These are phyloP conservation scores for Rhodomyrtus psidioides DNA, from an alignment of 441 rosid species.

Conservation along the genomic window DNA sequence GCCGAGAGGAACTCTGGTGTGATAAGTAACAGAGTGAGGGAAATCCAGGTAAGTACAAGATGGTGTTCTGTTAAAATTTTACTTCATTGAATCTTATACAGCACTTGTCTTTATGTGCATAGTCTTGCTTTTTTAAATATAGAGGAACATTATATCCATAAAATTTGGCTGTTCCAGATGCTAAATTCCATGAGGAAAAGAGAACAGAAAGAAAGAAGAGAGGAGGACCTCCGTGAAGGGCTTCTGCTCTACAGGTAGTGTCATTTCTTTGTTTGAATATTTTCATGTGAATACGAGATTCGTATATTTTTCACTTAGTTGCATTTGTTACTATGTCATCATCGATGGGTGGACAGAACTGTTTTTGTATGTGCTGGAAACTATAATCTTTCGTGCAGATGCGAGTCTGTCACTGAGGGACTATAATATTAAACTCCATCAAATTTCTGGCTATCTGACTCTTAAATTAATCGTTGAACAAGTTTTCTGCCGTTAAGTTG, in stretches of 20 bases:
- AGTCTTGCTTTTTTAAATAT: not conserved
- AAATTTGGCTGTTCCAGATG: slow-evolving; percentile 40
- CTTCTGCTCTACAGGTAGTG: slow-evolving; percentile 65
- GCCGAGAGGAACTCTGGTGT: slow-evolving; percentile 91
- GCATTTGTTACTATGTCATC: not conserved
- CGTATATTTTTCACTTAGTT: not conserved
- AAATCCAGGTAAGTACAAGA: slow-evolving; percentile 58
- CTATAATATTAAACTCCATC: not conserved
- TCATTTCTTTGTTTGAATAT: not conserved
- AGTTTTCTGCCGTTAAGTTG: not conserved
- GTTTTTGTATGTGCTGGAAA: not conserved
- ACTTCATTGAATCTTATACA: not conserved
- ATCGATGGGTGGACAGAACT: not conserved
- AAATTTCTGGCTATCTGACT: not conserved
- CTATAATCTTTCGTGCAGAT: not conserved
- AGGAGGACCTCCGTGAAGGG: slow-evolving; percentile 78
- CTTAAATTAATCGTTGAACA: not conserved
- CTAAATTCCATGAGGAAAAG: slow-evolving; percentile 66
- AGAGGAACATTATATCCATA: not conserved
- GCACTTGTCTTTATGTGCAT: not conserved
- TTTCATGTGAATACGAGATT: not conserved
- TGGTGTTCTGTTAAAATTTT: not conserved
- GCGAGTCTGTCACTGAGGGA: too few species aligned
- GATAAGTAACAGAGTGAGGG: slow-evolving; percentile 73
- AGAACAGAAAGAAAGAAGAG: slow-evolving; percentile 67